phyloP scores from a whole-genome alignment of 306 rosid genomes.

The Gastrolobium villosum region DNA sequence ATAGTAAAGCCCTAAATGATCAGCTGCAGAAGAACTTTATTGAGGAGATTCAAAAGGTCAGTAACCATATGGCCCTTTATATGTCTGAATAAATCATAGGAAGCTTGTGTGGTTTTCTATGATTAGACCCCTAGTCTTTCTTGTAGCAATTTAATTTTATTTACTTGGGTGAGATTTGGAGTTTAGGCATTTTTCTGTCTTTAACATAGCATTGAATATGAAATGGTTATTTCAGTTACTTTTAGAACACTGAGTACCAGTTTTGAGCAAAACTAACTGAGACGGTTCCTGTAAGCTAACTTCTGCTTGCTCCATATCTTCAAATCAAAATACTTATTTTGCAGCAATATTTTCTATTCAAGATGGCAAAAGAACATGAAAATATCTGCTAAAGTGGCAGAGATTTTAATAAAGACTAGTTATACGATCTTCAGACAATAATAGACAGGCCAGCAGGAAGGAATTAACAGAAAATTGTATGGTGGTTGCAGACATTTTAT shows the following conservation, averaged over 20 bases:
- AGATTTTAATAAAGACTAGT: too few relatives aligned
- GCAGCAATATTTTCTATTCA: not conserved
- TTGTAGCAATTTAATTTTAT: not conserved
- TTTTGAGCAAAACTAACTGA: too few relatives aligned
- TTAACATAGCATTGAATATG: too few relatives aligned
- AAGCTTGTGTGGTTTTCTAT: not conserved
- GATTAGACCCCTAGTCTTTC: not conserved
- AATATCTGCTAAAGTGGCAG: not conserved
- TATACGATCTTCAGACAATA: too few relatives aligned
- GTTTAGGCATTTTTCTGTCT: too few relatives aligned
- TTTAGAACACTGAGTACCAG: too few relatives aligned
- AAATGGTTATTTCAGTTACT: too few relatives aligned
- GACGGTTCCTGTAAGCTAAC: too few relatives aligned
- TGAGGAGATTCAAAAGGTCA: conserved; percentile 48
- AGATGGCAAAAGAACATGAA: not conserved
- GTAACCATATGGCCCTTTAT: conserved; percentile 3
- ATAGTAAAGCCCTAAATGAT: conserved; percentile 31
- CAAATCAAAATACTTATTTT: not conserved
- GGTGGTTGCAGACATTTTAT: not conserved
- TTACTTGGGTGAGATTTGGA: not conserved
- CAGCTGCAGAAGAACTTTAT: conserved; percentile 17
- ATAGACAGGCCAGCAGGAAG: too few relatives aligned
- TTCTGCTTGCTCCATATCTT: not conserved
- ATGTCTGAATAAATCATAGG: not conserved
- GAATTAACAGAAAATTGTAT: too few relatives aligned